Percentiles rank a stretch among this genome's conserved stretches.
Conservation (phyloP, 441 rosid genomes). For the Aleurites moluccanus region DNA sequence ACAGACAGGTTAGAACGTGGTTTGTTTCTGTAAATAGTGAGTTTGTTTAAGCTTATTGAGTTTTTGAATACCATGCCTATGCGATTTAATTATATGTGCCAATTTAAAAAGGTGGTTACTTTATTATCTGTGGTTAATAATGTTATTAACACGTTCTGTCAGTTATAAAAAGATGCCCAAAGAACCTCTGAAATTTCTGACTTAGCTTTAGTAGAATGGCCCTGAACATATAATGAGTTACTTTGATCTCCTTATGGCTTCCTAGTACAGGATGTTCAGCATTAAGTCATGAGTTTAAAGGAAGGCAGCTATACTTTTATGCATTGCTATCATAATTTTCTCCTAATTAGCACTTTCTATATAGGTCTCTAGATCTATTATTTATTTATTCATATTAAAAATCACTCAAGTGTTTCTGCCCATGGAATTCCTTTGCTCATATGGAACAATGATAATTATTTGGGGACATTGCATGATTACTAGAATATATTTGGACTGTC, state of each 20-base stretch:
- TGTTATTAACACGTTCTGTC: too few relatives aligned
- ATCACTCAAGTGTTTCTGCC: not conserved
- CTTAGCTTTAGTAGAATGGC: not conserved
- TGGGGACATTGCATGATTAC: not conserved
- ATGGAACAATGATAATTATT: not conserved
- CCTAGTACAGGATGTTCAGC: not conserved
- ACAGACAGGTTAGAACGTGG: slow-evolving; percentile 67
- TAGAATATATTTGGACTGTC: not conserved
- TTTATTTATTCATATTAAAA: not conserved
- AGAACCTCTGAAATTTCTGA: not conserved
- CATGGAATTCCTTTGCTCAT: not conserved
- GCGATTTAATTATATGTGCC: not conserved
- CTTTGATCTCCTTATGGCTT: too few relatives aligned
- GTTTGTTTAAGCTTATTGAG: not conserved
- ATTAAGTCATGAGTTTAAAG: not conserved
- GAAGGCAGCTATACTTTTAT: not conserved
- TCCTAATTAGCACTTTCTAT: not conserved
- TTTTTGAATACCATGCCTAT: not conserved
- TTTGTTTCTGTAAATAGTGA: not conserved
- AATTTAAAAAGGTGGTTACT: not conserved
- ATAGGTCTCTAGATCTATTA: not conserved
- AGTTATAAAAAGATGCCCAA: not conserved
- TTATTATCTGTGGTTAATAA: not conserved
- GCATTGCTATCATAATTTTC: not conserved
- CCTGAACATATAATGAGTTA: not conserved